Base-by-base conservation (phyloP, 2,329 filamentous ascomycete species). In the Colletotrichum tropicale region DNA sequence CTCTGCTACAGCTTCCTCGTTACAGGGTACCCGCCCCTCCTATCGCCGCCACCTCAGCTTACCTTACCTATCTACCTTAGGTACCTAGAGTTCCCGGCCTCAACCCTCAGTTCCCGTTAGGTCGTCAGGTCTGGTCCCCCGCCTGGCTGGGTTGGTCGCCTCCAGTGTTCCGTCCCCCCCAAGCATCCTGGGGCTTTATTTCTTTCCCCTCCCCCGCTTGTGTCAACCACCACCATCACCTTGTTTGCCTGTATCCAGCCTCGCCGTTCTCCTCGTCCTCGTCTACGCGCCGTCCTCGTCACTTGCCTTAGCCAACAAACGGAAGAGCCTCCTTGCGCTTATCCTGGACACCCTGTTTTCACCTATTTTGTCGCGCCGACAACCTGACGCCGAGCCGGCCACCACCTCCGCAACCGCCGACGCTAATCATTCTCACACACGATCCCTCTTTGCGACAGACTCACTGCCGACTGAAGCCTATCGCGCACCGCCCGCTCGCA, bases 201-300 rank as follows among this genome's bases (percentile, higher is more conserved):
- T 71, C 61, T 67, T 74, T 48, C 69, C 75, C 58, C 61, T 75
- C 77, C 74, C 66, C 66, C 66, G 70, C 69, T 60, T 74, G n/a
- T 21, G 62, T 34, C 30, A n/a, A 66, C 60, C 12, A 36, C 26
- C 38, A n/a, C 36, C 64, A 32, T 9, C 38, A 48, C 38, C 18
- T 28, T 58, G 24, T n/a, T 34, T 64, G 15, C 36, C 43, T 28
- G 32, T 58, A 55, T 60, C 70, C 70, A 74, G 70, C 70, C 58
- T 74, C 60, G 64, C 64, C 36, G 38, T 18, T n/a, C n/a, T 24
- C 48, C 36, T 30, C 70, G 67, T 61, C 36, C 26, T 72, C 70
- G 62, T 43, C 38, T 28, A 61, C 68, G 52, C 55, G 55, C 38
- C 34, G 34, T 56, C 36, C 32, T 66, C 62, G 62, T 52, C 62